Evolutionary conservation across 768 basidiomycete genomes (phyloP).

Genomic region (Coprinopsis sp.): DNA sequence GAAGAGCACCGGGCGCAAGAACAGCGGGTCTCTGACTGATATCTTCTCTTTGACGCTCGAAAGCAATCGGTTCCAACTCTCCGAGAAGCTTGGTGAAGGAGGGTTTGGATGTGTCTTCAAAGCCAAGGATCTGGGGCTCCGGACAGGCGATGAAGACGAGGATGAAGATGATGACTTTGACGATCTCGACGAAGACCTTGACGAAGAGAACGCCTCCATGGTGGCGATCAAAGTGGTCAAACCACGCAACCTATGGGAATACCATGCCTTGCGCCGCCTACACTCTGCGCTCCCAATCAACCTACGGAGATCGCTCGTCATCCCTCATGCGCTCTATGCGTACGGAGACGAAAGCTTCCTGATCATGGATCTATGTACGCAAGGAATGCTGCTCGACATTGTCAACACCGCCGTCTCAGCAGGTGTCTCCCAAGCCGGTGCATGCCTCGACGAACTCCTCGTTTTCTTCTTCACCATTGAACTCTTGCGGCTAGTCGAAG

Average conservation of each 20-base stretch:
- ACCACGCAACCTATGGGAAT: slow-evolving; percentile 91
- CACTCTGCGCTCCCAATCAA: slow-evolving; percentile 60
- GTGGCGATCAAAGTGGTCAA: slow-evolving; percentile 91
- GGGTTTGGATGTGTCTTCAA: slow-evolving; percentile 96
- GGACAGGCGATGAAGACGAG: slow-evolving; percentile 39
- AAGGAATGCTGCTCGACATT: slow-evolving; percentile 88
- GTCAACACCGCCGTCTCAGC: slow-evolving; percentile 79
- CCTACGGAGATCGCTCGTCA: slow-evolving; percentile 65
- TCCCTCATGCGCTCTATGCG: slow-evolving; percentile 74
- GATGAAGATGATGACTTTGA: slow-evolving; percentile 45
- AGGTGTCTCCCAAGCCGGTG: slow-evolving; percentile 76
- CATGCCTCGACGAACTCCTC: slow-evolving; percentile 85
- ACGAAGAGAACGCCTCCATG: slow-evolving; percentile 48
- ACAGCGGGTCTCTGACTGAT: slow-evolving; percentile 34
- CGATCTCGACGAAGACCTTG: slow-evolving; percentile 52
- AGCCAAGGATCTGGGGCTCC: slow-evolving; percentile 54
- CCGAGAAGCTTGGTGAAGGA: slow-evolving; percentile 92
- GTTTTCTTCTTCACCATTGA: slow-evolving; percentile 96
- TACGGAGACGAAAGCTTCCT: slow-evolving; percentile 89
- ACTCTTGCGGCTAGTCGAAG: slow-evolving; percentile 76
- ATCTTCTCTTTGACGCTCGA: slow-evolving; percentile 56
- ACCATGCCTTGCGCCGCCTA: slow-evolving; percentile 74
- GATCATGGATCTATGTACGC: slow-evolving; percentile 80
- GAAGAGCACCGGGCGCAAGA: slow-evolving; percentile 38
- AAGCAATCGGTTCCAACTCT: slow-evolving; percentile 61